phyloP scores from a whole-genome alignment of 2,329 filamentous ascomycete genomes.

The Anisogramma anomala region DNA sequence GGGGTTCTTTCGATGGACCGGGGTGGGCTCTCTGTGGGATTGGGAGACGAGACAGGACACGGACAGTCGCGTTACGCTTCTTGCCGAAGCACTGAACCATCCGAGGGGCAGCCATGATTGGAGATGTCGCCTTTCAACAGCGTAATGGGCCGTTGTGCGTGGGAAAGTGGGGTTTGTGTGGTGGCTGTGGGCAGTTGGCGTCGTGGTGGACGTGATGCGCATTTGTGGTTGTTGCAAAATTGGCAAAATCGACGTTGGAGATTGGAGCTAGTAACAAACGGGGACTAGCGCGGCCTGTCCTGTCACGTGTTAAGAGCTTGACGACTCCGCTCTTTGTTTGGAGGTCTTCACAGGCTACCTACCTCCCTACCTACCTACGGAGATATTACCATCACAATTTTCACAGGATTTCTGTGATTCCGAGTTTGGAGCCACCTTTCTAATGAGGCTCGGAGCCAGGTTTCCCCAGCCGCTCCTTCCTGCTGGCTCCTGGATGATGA shows the following conservation, averaged over 20 bases:
- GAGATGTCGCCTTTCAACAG: slow-evolving; percentile 14
- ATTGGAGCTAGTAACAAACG: slow-evolving; percentile 6
- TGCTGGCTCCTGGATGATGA: too few species aligned
- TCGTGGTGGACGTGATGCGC: too few species aligned
- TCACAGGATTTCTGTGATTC: too few species aligned
- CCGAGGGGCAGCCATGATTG: slow-evolving; percentile 66
- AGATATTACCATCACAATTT: too few species aligned
- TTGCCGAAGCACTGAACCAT: slow-evolving; percentile 99
- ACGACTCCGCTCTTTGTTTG: background rate
- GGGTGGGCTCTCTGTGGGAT: too few species aligned
- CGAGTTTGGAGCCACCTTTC: too few species aligned
- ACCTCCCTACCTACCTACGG: background rate
- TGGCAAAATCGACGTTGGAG: slow-evolving; percentile 3
- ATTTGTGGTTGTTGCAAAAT: slow-evolving; percentile 7
- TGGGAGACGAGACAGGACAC: slow-evolving; percentile 8
- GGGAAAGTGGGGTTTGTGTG: background rate
- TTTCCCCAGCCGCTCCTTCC: too few species aligned
- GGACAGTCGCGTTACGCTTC: slow-evolving; percentile 74
- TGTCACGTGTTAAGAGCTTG: too few species aligned
- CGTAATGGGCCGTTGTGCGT: too few species aligned
- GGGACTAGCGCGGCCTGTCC: background rate
- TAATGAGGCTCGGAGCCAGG: too few species aligned
- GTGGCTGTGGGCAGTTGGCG: slow-evolving; percentile 3
- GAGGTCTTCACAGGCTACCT: too few species aligned
- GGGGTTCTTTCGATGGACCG: background rate